Conservation (phyloP, 2,329 filamentous ascomycete species). For the Cercospora zeina region DNA sequence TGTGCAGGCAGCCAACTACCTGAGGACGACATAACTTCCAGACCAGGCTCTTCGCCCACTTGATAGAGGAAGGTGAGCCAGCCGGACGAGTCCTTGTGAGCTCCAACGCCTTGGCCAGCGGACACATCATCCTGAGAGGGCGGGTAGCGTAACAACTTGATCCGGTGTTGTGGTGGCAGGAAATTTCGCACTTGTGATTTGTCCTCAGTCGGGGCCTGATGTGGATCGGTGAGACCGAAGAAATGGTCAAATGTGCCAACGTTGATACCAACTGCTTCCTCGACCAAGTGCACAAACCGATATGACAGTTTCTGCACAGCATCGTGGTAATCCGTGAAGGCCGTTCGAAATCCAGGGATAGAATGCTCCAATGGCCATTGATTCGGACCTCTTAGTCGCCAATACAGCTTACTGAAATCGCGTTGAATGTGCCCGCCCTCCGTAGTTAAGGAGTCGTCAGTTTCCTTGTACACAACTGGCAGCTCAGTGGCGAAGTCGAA, state of each 20-base stretch:
- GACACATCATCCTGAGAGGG: slow-evolving; percentile 28
- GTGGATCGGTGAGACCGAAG: slow-evolving; percentile 43
- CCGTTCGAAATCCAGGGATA: slow-evolving; percentile 39
- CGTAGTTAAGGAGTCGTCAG: slow-evolving; percentile 35
- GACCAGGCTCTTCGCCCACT: slow-evolving; percentile 54
- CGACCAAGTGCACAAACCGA: slow-evolving; percentile 58
- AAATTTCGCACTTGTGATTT: slow-evolving; percentile 15
- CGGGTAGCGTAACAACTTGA: slow-evolving; percentile 61
- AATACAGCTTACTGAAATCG: slow-evolving; percentile 44
- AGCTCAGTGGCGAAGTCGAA: slow-evolving; percentile 62
- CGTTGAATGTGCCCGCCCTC: slow-evolving; percentile 43
- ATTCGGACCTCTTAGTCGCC: slow-evolving; percentile 46
- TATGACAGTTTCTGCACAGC: slow-evolving; percentile 55
- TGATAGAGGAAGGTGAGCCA: slow-evolving; percentile 67
- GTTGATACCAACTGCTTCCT: slow-evolving; percentile 56
- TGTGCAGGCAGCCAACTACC: slow-evolving; percentile 56
- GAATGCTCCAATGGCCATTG: slow-evolving; percentile 40
- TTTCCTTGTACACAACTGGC: slow-evolving; percentile 38
- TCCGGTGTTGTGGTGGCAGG: slow-evolving; percentile 54
- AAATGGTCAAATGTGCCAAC: slow-evolving; percentile 51
- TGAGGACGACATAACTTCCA: slow-evolving; percentile 54
- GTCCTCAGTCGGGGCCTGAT: not conserved
- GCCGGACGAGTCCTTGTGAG: slow-evolving; percentile 64
- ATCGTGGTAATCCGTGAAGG: slow-evolving; percentile 50
- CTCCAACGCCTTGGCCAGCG: slow-evolving; percentile 57